Evolutionary conservation across 352 stramenopile genomes (phyloP).

Genomic region (Pythium apleroticum): DNA sequence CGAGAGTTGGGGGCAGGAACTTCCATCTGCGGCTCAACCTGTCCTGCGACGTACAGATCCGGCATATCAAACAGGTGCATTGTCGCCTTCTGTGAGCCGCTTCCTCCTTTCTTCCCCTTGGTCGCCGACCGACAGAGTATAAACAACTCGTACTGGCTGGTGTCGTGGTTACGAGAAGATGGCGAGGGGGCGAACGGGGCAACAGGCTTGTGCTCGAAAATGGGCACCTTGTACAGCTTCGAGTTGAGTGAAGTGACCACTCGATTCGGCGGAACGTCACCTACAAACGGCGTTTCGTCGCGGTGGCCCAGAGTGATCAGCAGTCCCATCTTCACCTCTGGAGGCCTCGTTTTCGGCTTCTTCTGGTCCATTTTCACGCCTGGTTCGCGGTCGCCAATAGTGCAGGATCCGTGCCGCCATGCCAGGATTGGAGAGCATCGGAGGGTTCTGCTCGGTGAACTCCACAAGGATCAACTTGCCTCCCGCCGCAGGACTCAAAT

Average conservation of each 20-base stretch:
- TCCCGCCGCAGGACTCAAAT: constrained; percentile 70
- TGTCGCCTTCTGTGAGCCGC: constrained; percentile 49
- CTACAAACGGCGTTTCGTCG: constrained; percentile 81
- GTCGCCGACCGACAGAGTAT: constrained; percentile 67
- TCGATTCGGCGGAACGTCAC: constrained; percentile 69
- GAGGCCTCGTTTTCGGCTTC: constrained; percentile 71
- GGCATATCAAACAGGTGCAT: constrained; percentile 79
- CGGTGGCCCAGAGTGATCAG: constrained; percentile 77
- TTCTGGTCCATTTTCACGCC: too few relatives aligned
- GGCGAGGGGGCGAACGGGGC: constrained; percentile 46
- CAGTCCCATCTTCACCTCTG: constrained; percentile 79
- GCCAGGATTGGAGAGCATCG: constrained; percentile 76
- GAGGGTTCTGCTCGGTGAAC: constrained; percentile 81
- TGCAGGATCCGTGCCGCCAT: constrained; percentile 84
- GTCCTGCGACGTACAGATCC: constrained; percentile 69
- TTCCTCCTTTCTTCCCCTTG: constrained; percentile 66
- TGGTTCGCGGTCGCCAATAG: constrained; percentile 79
- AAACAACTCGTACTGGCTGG: constrained; percentile 58
- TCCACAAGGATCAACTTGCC: constrained; percentile 82
- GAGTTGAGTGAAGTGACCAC: constrained; percentile 82
- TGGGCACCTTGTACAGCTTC: constrained; percentile 82
- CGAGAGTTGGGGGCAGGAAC: constrained; percentile 78
- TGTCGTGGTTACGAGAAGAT: constrained; percentile 35
- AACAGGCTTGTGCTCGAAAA: constrained; percentile 69
- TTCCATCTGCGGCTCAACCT: constrained; percentile 83